A percentile compares a stretch with the other conserved stretches of the same genome.
Evolutionary conservation across 2,329 filamentous ascomycete species (phyloP).

Genomic region (Pseudocercospora musae): DNA sequence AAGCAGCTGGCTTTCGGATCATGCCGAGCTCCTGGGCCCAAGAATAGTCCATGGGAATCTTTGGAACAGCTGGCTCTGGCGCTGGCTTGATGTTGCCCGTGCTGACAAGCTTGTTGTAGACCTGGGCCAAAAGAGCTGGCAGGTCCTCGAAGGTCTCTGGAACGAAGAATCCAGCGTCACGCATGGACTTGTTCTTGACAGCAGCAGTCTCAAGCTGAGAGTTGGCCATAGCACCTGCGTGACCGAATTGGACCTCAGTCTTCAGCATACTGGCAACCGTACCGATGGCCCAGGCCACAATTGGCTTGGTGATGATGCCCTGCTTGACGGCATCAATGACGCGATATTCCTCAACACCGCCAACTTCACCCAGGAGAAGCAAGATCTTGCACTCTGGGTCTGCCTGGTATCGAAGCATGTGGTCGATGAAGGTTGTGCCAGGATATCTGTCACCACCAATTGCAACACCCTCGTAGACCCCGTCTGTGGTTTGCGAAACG

Average conservation of each 20-base stretch:
- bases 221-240: slow-evolving; percentile 98
- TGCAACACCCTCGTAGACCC: slow-evolving; percentile 98
- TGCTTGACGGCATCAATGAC: slow-evolving; percentile 97
- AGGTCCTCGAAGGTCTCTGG: slow-evolving; percentile 97
- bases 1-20: slow-evolving; percentile 98
- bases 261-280: slow-evolving; percentile 99
- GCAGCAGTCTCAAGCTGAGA: slow-evolving; percentile 97
- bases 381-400: slow-evolving; percentile 98
- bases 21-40: slow-evolving; percentile 99
- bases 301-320: slow-evolving; percentile 93
- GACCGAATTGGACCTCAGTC: slow-evolving; percentile 99
- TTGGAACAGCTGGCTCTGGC: slow-evolving; percentile 87
- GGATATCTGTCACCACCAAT: slow-evolving; percentile 99
- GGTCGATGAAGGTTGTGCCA: slow-evolving; percentile 98
- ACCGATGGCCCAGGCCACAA: slow-evolving; percentile 98
- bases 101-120: slow-evolving; percentile 86
- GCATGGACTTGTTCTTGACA: slow-evolving; percentile 96
- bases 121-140: slow-evolving; percentile 68
- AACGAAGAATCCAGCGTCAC: slow-evolving; percentile 88
- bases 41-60: slow-evolving; percentile 99
- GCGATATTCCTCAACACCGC: slow-evolving; percentile 99
- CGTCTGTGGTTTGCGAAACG: slow-evolving; percentile 90
- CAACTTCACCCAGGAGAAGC: slow-evolving; percentile 92
- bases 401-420: slow-evolving; percentile 91
- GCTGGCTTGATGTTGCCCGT: slow-evolving; percentile 80